Evolutionary conservation across 2,329 filamentous ascomycete genomes (phyloP).

Genomic region (Alternaria alternata): DNA sequence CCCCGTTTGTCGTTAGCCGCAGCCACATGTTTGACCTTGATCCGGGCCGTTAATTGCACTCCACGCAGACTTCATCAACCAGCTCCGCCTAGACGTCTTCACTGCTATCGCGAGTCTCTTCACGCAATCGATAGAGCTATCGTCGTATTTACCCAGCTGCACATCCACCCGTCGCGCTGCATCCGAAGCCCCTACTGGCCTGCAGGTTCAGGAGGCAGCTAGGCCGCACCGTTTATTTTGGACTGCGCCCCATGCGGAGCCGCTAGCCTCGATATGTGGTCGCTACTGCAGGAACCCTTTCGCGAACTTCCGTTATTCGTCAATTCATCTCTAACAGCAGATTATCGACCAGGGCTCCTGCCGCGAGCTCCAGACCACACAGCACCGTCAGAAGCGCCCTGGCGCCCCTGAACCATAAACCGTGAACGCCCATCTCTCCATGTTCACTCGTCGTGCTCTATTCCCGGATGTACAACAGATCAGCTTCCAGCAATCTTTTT

Average conservation of each 20-base stretch:
- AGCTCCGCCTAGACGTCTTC: neutral
- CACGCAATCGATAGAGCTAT: constrained; percentile 17
- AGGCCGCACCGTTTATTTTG: constrained; percentile 33
- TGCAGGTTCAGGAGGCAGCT: constrained; percentile 26
- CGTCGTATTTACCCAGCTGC: constrained; percentile 18
- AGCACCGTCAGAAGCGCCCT: constrained; percentile 27
- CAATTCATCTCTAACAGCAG: constrained; percentile 13
- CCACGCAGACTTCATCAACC: neutral
- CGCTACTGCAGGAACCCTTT: constrained; percentile 36
- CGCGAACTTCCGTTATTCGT: constrained; percentile 28
- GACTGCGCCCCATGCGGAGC: constrained; percentile 17
- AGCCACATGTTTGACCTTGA: constrained; percentile 40
- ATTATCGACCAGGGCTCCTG: constrained; percentile 27
- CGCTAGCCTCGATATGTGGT: constrained; percentile 8
- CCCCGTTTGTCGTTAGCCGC: constrained; percentile 20
- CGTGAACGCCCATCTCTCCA: neutral
- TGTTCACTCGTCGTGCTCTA: neutral
- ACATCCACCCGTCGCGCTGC: constrained; percentile 17
- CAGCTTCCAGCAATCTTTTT: neutral
- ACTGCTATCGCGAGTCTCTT: neutral
- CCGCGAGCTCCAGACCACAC: constrained; percentile 23
- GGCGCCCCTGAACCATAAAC: constrained; percentile 29
- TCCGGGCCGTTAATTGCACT: constrained; percentile 21
- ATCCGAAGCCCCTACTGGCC: constrained; percentile 11
- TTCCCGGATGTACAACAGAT: neutral